Evolutionary conservation across 2,329 filamentous ascomycete species (phyloP).

Genomic region (Lachnellula arida): DNA sequence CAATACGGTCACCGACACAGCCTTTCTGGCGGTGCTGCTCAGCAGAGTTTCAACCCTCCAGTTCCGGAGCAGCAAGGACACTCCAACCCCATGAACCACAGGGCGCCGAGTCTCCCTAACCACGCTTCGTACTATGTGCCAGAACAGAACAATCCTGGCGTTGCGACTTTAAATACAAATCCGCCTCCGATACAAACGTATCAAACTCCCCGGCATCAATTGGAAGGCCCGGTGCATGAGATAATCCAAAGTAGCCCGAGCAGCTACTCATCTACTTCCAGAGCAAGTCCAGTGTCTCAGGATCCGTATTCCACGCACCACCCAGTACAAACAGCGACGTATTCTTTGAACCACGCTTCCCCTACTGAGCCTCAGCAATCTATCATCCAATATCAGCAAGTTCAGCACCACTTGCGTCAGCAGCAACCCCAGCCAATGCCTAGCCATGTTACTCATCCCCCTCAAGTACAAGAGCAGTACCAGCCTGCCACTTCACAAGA

Average conservation of each 20-base stretch:
- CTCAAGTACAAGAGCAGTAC: conserved; percentile 37
- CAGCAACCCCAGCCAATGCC: conserved; percentile 22
- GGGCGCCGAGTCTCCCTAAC: conserved; percentile 28
- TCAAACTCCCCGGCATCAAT: conserved; percentile 37
- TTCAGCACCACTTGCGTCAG: conserved; percentile 23
- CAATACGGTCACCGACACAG: conserved; percentile 45
- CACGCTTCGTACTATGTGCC: conserved; percentile 46
- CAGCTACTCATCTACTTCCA: conserved; percentile 52
- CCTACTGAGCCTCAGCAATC: conserved; percentile 41
- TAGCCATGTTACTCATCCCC: conserved; percentile 29
- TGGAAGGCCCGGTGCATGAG: conserved; percentile 39
- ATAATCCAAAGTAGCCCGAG: conserved; percentile 56
- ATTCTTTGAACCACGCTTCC: conserved; percentile 44
- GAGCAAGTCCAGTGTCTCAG: conserved; percentile 49
- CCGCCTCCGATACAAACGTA: conserved; percentile 44
- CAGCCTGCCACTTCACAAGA: conserved; percentile 39
- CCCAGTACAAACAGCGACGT: conserved; percentile 43
- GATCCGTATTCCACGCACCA: conserved; percentile 56
- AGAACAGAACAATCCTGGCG: conserved; percentile 56
- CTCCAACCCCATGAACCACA: conserved; percentile 36
- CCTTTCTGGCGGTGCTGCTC: conserved; percentile 36
- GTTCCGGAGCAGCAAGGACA: conserved; percentile 38
- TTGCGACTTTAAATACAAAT: conserved; percentile 56
- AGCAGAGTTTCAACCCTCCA: conserved; percentile 39
- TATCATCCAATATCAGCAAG: conserved; percentile 35